phyloP scores from a whole-genome alignment of 768 basidiomycete species.

The Termitomyces sp. region DNA sequence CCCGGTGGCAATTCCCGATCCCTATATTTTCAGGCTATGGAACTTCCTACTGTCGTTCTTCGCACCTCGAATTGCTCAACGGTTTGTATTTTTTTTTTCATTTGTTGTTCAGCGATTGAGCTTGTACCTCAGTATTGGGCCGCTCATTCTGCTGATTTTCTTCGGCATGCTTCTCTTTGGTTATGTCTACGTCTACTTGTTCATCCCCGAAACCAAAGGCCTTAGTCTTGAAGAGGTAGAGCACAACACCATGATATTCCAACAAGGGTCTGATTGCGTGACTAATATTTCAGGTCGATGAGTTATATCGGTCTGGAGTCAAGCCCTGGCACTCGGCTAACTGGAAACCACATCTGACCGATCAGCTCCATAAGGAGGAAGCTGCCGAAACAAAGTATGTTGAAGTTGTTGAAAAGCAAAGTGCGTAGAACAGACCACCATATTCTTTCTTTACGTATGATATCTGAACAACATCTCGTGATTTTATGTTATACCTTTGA shows the following conservation, averaged over 20 bases:
- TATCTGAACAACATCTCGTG: constrained; percentile 2
- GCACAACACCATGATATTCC: not conserved
- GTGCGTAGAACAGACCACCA: not conserved
- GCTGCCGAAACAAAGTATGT: constrained; percentile 4
- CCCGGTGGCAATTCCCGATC: not conserved
- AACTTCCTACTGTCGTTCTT: constrained; percentile 75
- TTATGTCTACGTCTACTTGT: constrained; percentile 67
- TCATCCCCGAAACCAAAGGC: constrained; percentile 81
- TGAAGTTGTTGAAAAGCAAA: constrained; percentile 15
- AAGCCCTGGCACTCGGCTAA: constrained; percentile 60
- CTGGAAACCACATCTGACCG: constrained; percentile 53
- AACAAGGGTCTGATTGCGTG: not conserved
- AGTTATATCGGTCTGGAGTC: constrained; percentile 65
- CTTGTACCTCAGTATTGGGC: constrained; percentile 48
- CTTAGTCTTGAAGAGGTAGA: constrained; percentile 67
- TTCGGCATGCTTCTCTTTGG: constrained; percentile 71
- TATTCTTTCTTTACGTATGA: not conserved
- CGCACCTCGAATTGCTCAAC: constrained; percentile 58
- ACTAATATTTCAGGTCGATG: constrained; percentile 50
- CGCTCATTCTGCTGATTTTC: constrained; percentile 74
- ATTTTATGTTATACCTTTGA: not conserved
- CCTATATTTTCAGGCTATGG: constrained; percentile 52
- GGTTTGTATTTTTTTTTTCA: constrained; percentile 11
- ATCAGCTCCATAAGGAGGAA: constrained; percentile 34
- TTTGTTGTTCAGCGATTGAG: not conserved